A percentile compares a stretch with the other conserved stretches of the same genome.
These are phyloP conservation scores for Pugionium dolabratum DNA, from an alignment of 345 rosid genomes.

Conservation along the genomic window DNA sequence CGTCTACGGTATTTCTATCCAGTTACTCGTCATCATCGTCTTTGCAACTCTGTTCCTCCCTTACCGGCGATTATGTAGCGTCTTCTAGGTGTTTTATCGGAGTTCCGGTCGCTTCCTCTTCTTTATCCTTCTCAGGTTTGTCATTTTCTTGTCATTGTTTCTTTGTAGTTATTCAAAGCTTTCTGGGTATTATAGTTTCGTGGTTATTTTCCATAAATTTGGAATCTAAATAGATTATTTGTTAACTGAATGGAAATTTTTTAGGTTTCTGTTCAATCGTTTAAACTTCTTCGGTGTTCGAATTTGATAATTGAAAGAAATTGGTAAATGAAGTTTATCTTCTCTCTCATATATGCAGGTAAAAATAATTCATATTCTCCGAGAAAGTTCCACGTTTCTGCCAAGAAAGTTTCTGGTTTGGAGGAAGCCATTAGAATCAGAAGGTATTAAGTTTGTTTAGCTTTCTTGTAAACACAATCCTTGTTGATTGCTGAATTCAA, in stretches of 20 bases:
- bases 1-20: slow-evolving; percentile 47
- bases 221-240: not conserved
- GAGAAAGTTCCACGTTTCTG: slow-evolving; percentile 42
- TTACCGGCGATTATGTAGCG: slow-evolving; percentile 34
- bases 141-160: slow-evolving; percentile 16
- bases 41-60: slow-evolving; percentile 39
- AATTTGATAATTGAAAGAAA: slow-evolving; percentile 11
- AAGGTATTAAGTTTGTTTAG: slow-evolving; percentile 42
- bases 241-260: not conserved
- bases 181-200: not conserved
- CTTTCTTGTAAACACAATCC: not conserved
- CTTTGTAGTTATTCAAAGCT: not conserved
- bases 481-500: slow-evolving; percentile 7
- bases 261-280: not conserved
- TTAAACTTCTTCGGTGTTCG: not conserved
- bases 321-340: slow-evolving; percentile 2
- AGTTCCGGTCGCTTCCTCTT: slow-evolving; percentile 44
- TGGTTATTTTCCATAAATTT: not conserved
- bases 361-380: slow-evolving; percentile 26
- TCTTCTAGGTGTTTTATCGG: slow-evolving; percentile 43
- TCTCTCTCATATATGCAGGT: slow-evolving; percentile 36
- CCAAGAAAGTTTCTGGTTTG: slow-evolving; percentile 58
- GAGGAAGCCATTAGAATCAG: slow-evolving; percentile 77
- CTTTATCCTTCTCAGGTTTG: slow-evolving; percentile 48
- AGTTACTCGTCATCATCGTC: slow-evolving; percentile 39